These are phyloP conservation scores for Populus pruinosa DNA, from an alignment of 345 rosid genomes.

Conservation along the genomic window DNA sequence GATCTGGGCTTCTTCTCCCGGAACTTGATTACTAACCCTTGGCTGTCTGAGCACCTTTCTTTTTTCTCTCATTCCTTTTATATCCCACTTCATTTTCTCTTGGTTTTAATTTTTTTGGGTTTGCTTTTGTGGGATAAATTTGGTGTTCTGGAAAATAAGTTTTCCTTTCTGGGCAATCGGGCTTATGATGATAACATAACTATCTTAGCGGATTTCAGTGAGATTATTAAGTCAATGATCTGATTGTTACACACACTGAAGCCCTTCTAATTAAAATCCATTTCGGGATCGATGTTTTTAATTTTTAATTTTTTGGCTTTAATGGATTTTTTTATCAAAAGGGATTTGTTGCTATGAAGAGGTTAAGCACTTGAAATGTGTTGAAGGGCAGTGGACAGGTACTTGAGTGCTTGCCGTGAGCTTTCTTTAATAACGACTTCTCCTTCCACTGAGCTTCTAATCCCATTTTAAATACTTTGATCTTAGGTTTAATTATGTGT, in stretches of 20 bases:
- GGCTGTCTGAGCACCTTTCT: constrained; percentile 91
- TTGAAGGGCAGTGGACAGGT: constrained; percentile 75
- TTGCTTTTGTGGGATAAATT: too few species aligned
- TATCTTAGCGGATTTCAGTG: constrained; percentile 99
- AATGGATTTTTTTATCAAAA: background rate
- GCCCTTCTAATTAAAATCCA: constrained; percentile 26
- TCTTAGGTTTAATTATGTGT: background rate
- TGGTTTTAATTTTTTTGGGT: background rate
- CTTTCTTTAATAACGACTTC: constrained; percentile 71
- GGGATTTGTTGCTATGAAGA: constrained; percentile 60
- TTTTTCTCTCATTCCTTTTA: background rate
- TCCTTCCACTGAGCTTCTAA: constrained; percentile 94
- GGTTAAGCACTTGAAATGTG: constrained; percentile 52
- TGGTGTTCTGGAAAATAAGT: too few species aligned
- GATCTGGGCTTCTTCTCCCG: constrained; percentile 61
- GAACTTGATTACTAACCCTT: constrained; percentile 94
- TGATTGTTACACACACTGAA: constrained; percentile 99
- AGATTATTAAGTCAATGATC: constrained; percentile 72
- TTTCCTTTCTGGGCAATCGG: background rate
- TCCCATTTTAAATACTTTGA: background rate
- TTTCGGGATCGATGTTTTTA: background rate
- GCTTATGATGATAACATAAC: constrained; percentile 75
- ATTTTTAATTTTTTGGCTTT: background rate
- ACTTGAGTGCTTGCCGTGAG: constrained; percentile 68
- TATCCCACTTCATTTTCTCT: too few species aligned